These are phyloP conservation scores for Pontederia crassipes DNA, from an alignment of 176 grass and related monocot species.

Conservation along the genomic window DNA sequence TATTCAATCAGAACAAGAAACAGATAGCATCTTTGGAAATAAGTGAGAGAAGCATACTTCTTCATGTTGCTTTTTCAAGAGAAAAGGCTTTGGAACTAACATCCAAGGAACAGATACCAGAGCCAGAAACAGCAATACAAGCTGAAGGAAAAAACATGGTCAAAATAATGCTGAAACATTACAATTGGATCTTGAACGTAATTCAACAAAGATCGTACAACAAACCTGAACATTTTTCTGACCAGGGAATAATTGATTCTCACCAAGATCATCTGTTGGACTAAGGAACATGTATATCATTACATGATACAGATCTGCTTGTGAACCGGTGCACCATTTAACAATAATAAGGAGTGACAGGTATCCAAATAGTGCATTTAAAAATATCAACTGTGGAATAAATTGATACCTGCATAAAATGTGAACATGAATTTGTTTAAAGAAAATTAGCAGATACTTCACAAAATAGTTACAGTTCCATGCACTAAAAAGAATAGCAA, in stretches of 20 bases:
- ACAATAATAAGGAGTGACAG: slow-evolving; percentile 75
- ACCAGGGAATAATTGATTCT: slow-evolving; percentile 85
- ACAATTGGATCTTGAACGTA: not conserved
- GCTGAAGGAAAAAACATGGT: slow-evolving; percentile 15
- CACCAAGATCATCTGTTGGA: slow-evolving; percentile 73
- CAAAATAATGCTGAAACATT: not conserved
- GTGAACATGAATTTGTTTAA: no score
- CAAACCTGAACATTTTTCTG: slow-evolving; percentile 83
- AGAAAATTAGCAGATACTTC: no score
- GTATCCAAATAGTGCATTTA: slow-evolving; percentile 93
- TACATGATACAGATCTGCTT: slow-evolving; percentile 76
- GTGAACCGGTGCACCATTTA: slow-evolving; percentile 95
- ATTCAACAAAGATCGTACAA: not conserved
- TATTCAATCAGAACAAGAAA: slow-evolving; percentile 22
- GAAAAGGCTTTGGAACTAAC: slow-evolving; percentile 83
- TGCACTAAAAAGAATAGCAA: no score
- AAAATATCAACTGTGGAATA: slow-evolving; percentile 83
- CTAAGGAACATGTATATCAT: slow-evolving; percentile 99
- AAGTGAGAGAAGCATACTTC: slow-evolving; percentile 33
- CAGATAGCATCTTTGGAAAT: slow-evolving; percentile 4
- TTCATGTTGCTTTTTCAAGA: slow-evolving; percentile 71
- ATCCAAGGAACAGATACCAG: slow-evolving; percentile 88
- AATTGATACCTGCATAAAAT: slow-evolving; percentile 58
- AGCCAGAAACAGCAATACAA: slow-evolving; percentile 66
- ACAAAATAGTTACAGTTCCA: no score